Evolutionary conservation across 2,329 filamentous ascomycete species (phyloP).

Genomic region (Aspergillus quadricinctus): DNA sequence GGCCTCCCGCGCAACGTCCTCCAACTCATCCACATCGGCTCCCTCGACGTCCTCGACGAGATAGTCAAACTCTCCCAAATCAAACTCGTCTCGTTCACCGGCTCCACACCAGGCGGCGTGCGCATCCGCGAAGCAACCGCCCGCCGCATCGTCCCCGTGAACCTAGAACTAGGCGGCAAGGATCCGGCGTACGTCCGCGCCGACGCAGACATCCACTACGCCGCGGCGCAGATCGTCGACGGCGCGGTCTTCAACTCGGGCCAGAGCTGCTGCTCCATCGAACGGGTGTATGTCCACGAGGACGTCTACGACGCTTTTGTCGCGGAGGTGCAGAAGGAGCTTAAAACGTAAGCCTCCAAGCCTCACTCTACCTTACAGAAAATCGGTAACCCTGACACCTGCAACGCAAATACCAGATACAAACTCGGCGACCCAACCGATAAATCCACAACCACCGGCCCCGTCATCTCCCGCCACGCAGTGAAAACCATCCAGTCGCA

Average conservation of each 20-base stretch:
- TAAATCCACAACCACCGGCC: constrained; percentile 72
- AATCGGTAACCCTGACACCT: background rate
- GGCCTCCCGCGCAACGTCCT: constrained; percentile 76
- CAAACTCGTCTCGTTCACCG: constrained; percentile 80
- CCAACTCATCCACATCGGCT: constrained; percentile 83
- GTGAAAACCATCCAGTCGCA: constrained; percentile 71
- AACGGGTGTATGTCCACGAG: constrained; percentile 82
- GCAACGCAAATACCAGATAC: constrained; percentile 15
- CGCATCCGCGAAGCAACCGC: constrained; percentile 77
- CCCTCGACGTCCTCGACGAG: constrained; percentile 67
- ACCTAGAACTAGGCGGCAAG: constrained; percentile 86
- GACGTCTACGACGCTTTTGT: constrained; percentile 81
- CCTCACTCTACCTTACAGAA: too few relatives aligned
- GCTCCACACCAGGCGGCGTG: constrained; percentile 78
- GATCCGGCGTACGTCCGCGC: constrained; percentile 81
- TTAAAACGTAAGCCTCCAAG: constrained; percentile 50
- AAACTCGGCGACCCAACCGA: constrained; percentile 67
- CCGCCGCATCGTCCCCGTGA: constrained; percentile 75
- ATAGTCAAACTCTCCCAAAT: constrained; percentile 72
- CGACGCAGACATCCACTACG: constrained; percentile 82
- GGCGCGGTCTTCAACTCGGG: constrained; percentile 91
- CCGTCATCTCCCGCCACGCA: constrained; percentile 74
- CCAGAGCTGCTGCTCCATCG: constrained; percentile 87
- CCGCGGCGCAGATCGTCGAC: constrained; percentile 85
- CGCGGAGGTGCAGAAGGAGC: constrained; percentile 68